A percentile compares a stretch with the other conserved stretches of the same genome.
Evolutionary conservation across 2,329 filamentous ascomycete species (phyloP).

Genomic region (Arthrobotrys musiformis): DNA sequence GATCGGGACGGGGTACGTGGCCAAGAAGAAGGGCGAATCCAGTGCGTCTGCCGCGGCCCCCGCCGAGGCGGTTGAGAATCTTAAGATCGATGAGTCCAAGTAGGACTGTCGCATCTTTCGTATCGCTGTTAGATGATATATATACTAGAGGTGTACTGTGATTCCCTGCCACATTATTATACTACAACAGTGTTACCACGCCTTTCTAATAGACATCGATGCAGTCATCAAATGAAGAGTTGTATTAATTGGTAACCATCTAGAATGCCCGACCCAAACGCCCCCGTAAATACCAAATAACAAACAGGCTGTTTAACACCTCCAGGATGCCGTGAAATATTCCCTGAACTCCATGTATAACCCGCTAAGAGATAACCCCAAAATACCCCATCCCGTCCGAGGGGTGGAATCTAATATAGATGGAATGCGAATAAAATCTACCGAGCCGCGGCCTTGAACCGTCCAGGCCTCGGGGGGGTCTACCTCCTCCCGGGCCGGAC

Average conservation of each 20-base stretch:
- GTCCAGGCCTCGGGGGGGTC: too few relatives aligned
- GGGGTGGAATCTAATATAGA: too few relatives aligned
- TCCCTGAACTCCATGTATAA: background rate
- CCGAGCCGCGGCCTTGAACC: too few relatives aligned
- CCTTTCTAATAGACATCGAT: background rate
- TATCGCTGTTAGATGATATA: background rate
- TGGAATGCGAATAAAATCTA: too few relatives aligned
- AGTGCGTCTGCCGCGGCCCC: slow-evolving; percentile 24
- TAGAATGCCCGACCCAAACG: background rate
- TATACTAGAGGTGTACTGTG: background rate
- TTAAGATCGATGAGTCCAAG: slow-evolving; percentile 37
- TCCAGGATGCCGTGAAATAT: background rate
- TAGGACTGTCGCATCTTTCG: background rate
- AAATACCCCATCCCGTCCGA: too few relatives aligned
- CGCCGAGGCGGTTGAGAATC: slow-evolving; percentile 21
- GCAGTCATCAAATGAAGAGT: background rate
- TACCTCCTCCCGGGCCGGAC: slow-evolving; percentile 13
- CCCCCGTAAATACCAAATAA: background rate
- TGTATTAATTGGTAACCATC: background rate
- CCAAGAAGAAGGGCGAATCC: slow-evolving; percentile 56
- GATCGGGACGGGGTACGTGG: slow-evolving; percentile 62
- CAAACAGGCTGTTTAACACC: background rate
- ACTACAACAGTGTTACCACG: background rate
- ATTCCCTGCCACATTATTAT: background rate
- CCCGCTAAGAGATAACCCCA: background rate